Percentiles rank a stretch among this genome's conserved stretches.
Conservation (phyloP, 139 green algal species). For the Asterochloris sp. region DNA sequence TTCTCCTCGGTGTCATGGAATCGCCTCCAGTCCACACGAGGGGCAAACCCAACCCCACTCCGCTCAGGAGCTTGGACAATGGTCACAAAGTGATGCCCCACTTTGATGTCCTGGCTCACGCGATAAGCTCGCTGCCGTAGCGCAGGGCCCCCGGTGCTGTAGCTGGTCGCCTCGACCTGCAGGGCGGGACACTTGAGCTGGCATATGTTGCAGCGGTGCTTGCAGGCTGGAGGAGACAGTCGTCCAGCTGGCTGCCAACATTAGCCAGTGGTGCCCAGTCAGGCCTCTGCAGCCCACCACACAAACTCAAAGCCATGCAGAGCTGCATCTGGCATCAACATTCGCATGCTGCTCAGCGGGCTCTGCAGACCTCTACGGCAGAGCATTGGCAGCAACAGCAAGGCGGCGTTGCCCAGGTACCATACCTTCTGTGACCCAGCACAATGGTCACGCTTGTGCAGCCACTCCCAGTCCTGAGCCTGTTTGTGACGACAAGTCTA, state of each 20-base stretch:
- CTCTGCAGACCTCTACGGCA: background rate
- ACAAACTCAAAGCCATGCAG: background rate
- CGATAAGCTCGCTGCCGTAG: constrained; percentile 47
- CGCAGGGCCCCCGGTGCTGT: constrained; percentile 31
- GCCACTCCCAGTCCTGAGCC: too few relatives aligned
- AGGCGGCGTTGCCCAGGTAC: too few relatives aligned
- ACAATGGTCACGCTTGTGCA: too few relatives aligned
- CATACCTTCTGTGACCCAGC: too few relatives aligned
- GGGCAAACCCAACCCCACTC: constrained; percentile 17
- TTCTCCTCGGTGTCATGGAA: constrained; percentile 21
- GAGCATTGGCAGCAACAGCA: too few relatives aligned
- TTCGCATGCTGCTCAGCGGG: background rate
- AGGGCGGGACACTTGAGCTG: background rate
- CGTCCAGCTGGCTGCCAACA: background rate
- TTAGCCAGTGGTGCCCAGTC: background rate
- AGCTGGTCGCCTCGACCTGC: constrained; percentile 45
- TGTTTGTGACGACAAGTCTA: too few relatives aligned
- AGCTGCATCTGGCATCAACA: background rate
- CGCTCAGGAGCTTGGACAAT: constrained; percentile 41
- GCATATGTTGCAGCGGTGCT: background rate
- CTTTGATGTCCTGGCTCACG: constrained; percentile 38
- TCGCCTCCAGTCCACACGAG: constrained; percentile 21
- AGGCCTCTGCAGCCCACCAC: background rate
- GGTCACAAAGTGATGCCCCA: constrained; percentile 30
- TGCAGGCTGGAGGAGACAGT: too few relatives aligned